These are phyloP conservation scores for Saccharomycopsis olivae DNA, from an alignment of 805 yeast species.

Conservation along the genomic window DNA sequence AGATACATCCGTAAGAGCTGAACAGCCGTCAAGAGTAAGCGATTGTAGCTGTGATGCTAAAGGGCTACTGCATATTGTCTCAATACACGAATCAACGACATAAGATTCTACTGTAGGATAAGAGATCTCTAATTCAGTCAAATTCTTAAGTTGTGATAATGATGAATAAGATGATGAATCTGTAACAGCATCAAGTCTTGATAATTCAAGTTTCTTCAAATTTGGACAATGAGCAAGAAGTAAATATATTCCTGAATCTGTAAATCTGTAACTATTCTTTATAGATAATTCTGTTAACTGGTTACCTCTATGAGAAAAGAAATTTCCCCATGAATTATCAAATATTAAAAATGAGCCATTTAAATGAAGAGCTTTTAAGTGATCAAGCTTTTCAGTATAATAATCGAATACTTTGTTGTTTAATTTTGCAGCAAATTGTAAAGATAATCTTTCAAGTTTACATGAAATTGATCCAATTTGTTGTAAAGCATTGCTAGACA, in stretches of 20 bases:
- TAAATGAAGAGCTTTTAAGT: conserved; percentile 45
- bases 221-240: conserved; percentile 55
- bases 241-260: conserved; percentile 50
- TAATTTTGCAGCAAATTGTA: conserved; percentile 90
- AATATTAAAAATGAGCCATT: conserved; percentile 88
- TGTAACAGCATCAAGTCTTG: conserved; percentile 63
- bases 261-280: conserved; percentile 75
- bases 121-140: conserved; percentile 53
- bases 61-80: too few species aligned
- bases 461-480: conserved; percentile 76
- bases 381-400: conserved; percentile 45
- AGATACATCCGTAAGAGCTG: conserved; percentile 57
- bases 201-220: conserved; percentile 47
- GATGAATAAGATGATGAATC: conserved; percentile 47
- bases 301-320: conserved; percentile 49
- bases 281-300: conserved; percentile 51
- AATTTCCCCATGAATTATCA: conserved; percentile 65
- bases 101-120: conserved; percentile 58
- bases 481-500: conserved; percentile 53
- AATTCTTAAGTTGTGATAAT: conserved; percentile 46
- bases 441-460: conserved; percentile 46
- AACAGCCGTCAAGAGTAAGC: conserved; percentile 63
- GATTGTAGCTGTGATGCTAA: conserved; percentile 51
- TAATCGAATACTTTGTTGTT: conserved; percentile 67
- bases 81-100: conserved; percentile 56